Conservation (phyloP, 2,329 filamentous ascomycete genomes). For the Lecanicillium sp. region DNA sequence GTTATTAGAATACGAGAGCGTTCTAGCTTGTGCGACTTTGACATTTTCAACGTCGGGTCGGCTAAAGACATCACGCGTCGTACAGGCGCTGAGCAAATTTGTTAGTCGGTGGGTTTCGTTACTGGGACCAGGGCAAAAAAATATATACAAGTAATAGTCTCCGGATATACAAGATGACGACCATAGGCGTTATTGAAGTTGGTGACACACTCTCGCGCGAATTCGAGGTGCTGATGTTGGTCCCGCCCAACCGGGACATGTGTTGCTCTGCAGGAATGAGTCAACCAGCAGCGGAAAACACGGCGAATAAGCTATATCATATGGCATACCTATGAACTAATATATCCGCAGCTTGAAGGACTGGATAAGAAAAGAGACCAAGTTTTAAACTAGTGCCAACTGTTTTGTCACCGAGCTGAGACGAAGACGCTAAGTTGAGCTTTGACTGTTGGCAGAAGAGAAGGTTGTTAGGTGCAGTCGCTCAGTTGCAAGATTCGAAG, state of each 20-base stretch:
- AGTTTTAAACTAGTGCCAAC: slow-evolving; percentile 62
- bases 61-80: slow-evolving; percentile 86
- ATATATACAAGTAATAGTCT: slow-evolving; percentile 59
- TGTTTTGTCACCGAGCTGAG: slow-evolving; percentile 47
- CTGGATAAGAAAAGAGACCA: slow-evolving; percentile 90
- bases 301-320: not conserved
- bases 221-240: slow-evolving; percentile 89
- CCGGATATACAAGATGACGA: slow-evolving; percentile 53
- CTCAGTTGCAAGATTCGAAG: too few relatives aligned
- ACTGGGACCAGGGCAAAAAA: not conserved
- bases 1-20: slow-evolving; percentile 78
- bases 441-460: too few relatives aligned
- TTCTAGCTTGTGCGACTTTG: slow-evolving; percentile 69
- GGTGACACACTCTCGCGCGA: slow-evolving; percentile 74
- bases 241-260: slow-evolving; percentile 97
- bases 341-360: slow-evolving; percentile 91
- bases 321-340: slow-evolving; percentile 62
- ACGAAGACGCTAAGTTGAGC: slow-evolving; percentile 52
- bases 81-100: slow-evolving; percentile 49
- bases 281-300: not conserved
- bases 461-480: too few relatives aligned
- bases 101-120: not conserved
- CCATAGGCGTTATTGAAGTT: slow-evolving; percentile 77
- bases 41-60: slow-evolving; percentile 80
- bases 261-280: slow-evolving; percentile 53